These are phyloP conservation scores for Cocos nucifera DNA, from an alignment of 176 grass and related monocot species.

Conservation along the genomic window DNA sequence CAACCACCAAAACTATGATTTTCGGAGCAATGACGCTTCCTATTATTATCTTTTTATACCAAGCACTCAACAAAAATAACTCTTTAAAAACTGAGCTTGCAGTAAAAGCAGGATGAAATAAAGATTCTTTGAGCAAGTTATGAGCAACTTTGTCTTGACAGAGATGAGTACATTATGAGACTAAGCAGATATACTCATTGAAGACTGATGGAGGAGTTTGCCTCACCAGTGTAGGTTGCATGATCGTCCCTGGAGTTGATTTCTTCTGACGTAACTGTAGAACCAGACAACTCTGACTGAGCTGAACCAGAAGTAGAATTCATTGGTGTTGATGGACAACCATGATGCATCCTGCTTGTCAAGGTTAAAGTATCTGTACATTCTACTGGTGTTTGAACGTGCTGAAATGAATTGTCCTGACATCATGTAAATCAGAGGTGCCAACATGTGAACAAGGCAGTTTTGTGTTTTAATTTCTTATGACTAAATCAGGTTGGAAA, in stretches of 20 bases:
- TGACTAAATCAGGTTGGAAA: too few species aligned
- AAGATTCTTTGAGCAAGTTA: too few species aligned
- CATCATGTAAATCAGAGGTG: constrained; percentile 14
- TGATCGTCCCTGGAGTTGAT: constrained; percentile 45
- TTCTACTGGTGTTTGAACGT: constrained; percentile 26
- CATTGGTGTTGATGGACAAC: constrained; percentile 38
- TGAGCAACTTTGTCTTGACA: too few species aligned
- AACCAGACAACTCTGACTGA: constrained; percentile 52
- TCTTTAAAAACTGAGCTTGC: too few species aligned
- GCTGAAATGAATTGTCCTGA: constrained; percentile 48
- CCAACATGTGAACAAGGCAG: too few species aligned
- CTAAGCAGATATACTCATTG: background rate
- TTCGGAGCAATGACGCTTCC: too few species aligned
- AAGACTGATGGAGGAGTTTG: background rate
- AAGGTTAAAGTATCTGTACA: constrained; percentile 23
- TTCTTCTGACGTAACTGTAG: constrained; percentile 43
- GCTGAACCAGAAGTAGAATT: constrained; percentile 49
- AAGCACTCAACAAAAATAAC: too few species aligned
- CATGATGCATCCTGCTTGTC: constrained; percentile 33
- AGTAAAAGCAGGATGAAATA: too few species aligned
- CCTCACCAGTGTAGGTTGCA: constrained; percentile 43
- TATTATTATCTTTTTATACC: too few species aligned
- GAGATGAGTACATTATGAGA: background rate
- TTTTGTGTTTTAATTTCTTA: too few species aligned
- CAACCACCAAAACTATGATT: too few species aligned